These are phyloP conservation scores for Trypanosoma mega DNA, from an alignment of 208 protist genomes.

Conservation along the genomic window DNA sequence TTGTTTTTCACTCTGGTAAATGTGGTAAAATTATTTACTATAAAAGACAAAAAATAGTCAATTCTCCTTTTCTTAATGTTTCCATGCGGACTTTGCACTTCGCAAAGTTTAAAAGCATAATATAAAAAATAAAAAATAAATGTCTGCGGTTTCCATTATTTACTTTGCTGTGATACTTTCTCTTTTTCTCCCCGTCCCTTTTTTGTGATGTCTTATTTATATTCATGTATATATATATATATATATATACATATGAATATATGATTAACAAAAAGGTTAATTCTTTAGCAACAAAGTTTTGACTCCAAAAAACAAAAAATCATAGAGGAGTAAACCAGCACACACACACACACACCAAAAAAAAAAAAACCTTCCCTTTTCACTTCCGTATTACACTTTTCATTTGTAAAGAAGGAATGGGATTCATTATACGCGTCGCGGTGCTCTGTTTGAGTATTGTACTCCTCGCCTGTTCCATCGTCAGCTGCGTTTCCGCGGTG, in stretches of 20 bases:
- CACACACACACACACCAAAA: too few relatives aligned
- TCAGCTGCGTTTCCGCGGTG: slow-evolving; percentile 49
- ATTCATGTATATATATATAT: slow-evolving; percentile 8
- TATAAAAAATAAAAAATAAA: neutral
- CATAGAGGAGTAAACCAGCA: too few relatives aligned
- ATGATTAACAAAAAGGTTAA: too few relatives aligned
- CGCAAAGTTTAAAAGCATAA: neutral
- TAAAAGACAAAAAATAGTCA: too few relatives aligned
- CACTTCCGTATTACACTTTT: too few relatives aligned
- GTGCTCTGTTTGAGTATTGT: slow-evolving; percentile 19
- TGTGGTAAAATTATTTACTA: neutral
- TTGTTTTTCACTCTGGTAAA: neutral
- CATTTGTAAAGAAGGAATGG: slow-evolving; percentile 20
- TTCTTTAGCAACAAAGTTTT: too few relatives aligned
- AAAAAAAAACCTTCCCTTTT: too few relatives aligned
- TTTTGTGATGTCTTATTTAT: neutral
- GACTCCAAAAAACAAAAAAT: too few relatives aligned
- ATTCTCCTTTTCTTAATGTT: too few relatives aligned
- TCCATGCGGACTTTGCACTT: too few relatives aligned
- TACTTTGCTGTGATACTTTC: neutral
- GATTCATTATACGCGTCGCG: slow-evolving; percentile 38
- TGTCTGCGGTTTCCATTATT: neutral
- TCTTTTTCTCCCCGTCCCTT: neutral
- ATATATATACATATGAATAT: slow-evolving; percentile 7
- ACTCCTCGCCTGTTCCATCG: slow-evolving; percentile 44